Conservation (phyloP, 176 grass and related monocot species). For the Avena eriantha region DNA sequence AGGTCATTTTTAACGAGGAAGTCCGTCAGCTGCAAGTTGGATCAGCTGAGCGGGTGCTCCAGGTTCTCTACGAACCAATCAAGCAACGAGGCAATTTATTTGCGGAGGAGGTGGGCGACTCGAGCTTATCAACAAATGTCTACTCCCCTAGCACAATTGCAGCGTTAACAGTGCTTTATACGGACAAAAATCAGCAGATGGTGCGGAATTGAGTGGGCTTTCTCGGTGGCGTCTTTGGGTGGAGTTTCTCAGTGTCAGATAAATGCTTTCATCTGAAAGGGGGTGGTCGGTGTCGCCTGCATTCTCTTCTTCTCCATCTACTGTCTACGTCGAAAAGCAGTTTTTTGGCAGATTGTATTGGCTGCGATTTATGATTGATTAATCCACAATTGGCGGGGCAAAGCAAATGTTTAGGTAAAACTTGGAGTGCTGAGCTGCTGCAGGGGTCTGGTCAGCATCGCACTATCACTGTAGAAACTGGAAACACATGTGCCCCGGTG, state of each 20-base stretch:
- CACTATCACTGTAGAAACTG: slow-evolving; percentile 21
- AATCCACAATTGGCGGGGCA: slow-evolving; percentile 25
- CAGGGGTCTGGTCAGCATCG: slow-evolving; percentile 13
- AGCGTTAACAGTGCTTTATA: slow-evolving; percentile 59
- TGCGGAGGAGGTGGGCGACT: slow-evolving; percentile 10
- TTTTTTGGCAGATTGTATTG: not conserved
- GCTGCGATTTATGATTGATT: not conserved
- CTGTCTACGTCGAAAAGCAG: not conserved
- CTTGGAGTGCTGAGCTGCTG: not conserved
- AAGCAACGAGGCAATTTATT: slow-evolving; percentile 31
- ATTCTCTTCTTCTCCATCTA: not conserved
- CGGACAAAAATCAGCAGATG: slow-evolving; percentile 20
- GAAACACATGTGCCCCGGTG: slow-evolving; percentile 22
- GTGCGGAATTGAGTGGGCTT: slow-evolving; percentile 25
- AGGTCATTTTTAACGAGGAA: slow-evolving; percentile 46
- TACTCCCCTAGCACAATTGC: slow-evolving; percentile 72
- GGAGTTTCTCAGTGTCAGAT: not conserved
- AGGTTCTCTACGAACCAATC: slow-evolving; percentile 55
- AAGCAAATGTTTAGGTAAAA: slow-evolving; percentile 22
- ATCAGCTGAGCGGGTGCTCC: slow-evolving; percentile 47
- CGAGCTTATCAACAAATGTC: slow-evolving; percentile 27
- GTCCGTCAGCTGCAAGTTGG: slow-evolving; percentile 57
- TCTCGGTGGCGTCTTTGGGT: not conserved
- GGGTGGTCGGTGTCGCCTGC: slow-evolving; percentile 8
- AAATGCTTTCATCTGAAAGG: not conserved